Evolutionary conservation across 331 rosid genomes (phyloP).

Genomic region (Telfairia occidentalis): DNA sequence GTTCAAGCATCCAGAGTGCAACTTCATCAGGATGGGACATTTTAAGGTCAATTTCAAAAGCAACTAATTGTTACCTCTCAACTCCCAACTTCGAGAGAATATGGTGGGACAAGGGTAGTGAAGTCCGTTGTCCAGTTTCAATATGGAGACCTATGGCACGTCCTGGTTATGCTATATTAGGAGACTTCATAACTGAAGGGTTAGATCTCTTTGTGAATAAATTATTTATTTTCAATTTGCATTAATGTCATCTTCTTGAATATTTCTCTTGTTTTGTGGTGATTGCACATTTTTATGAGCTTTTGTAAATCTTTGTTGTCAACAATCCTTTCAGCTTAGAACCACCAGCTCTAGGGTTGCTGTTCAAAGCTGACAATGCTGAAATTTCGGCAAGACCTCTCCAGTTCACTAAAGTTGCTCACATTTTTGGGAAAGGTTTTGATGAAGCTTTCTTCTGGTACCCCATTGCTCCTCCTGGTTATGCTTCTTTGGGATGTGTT

Average conservation of each 20-base stretch:
- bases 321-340: slow-evolving; percentile 58
- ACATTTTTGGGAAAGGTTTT: slow-evolving; percentile 59
- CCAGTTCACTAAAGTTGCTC: slow-evolving; percentile 91
- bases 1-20: slow-evolving; percentile 26
- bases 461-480: slow-evolving; percentile 96
- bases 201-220: slow-evolving; percentile 27
- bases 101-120: slow-evolving; percentile 98
- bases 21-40: slow-evolving; percentile 79
- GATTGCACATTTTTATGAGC: background rate
- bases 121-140: slow-evolving; percentile 67
- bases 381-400: slow-evolving; percentile 80
- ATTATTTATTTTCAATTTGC: background rate
- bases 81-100: slow-evolving; percentile 92
- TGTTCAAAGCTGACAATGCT: slow-evolving; percentile 71
- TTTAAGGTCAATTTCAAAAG: slow-evolving; percentile 67
- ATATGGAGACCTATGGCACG: slow-evolving; percentile 86
- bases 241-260: slow-evolving; percentile 6
- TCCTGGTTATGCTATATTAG: slow-evolving; percentile 74
- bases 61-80: slow-evolving; percentile 54
- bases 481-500: slow-evolving; percentile 89
- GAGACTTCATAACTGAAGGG: slow-evolving; percentile 97
- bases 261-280: background rate
- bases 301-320: slow-evolving; percentile 13
- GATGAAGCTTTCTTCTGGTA: slow-evolving; percentile 95
- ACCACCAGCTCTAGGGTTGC: slow-evolving; percentile 86